Base-by-base conservation (phyloP, 768 basidiomycete genomes). In the Coprinopsis strossmayeri region DNA sequence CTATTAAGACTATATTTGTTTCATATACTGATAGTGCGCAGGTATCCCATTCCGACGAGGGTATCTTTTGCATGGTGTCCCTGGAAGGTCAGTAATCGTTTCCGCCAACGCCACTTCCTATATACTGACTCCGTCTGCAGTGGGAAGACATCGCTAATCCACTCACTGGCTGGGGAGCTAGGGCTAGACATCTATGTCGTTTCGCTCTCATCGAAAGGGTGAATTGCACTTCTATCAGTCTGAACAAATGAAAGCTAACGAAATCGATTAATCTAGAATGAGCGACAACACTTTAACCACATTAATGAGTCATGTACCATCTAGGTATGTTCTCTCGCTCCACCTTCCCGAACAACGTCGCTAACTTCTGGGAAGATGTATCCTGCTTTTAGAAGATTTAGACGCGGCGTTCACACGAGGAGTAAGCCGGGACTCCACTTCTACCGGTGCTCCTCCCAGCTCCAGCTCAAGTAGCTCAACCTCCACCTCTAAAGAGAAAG, bases 121-220 rank as follows among this genome's bases (percentile, higher is more conserved):
- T 15, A 15, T 49, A 18, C 27, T 52, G 34, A 45, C 17, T 35
- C 49, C 50, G 44, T 34, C 27, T 46, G 55, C 58, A 90, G 87
- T 63, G 87, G 88, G 55, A 91, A 91, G 69, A 91, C 88, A 21
- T 90, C 87, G 15, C 72, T 91, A 37, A 90, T 91, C 57, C 87
- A 91, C 63, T 88, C 88, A 4, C 67, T 90, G 55, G 87, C 87
- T 44, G 87, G 87, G 48, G 89, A 91, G 61, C 73, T 96, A 27
- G 80, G 83, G 5, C 74, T 96, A 21, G 90, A 94, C 66, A 92
- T 96, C 54, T 94, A 92, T 61, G 90, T 93, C 45, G 84, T 94
- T 56, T 88, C 86, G 38, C 69, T 93, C 46, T 91, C 89, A 39
- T 82, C 87, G 27, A 91, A 92, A 64, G 89, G 89, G 89, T 86